phyloP scores from a whole-genome alignment of 108 stramenopile genomes.

The Fragilaria crotonensis region DNA sequence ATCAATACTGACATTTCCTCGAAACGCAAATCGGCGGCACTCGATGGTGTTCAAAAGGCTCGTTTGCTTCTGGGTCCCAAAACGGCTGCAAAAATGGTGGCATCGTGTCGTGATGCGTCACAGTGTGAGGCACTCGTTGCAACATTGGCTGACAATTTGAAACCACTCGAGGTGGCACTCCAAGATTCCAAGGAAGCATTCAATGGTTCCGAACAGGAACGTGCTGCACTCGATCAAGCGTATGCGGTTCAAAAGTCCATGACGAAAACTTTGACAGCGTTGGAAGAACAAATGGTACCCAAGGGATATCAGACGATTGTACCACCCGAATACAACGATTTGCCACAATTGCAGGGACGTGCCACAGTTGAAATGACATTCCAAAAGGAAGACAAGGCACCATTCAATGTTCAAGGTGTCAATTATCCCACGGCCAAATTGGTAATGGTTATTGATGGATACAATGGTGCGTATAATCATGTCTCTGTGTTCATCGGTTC shows the following conservation, averaged over 20 bases:
- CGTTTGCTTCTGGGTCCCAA: conserved; percentile 43
- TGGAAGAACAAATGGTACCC: conserved; percentile 93
- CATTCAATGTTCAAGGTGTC: conserved; percentile 80
- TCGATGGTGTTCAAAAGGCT: conserved; percentile 79
- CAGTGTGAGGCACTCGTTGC: conserved; percentile 36
- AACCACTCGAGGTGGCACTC: conserved; percentile 46
- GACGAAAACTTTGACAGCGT: conserved; percentile 44
- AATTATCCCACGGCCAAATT: conserved; percentile 78
- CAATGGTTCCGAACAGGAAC: conserved; percentile 81
- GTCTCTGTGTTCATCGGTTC: too few relatives aligned
- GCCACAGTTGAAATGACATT: conserved; percentile 90
- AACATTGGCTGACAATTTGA: conserved; percentile 42
- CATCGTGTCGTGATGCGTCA: conserved; percentile 51
- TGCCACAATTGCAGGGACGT: conserved; percentile 81
- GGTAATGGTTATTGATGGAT: conserved; percentile 93
- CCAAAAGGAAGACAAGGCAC: conserved; percentile 64
- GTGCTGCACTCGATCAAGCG: conserved; percentile 72
- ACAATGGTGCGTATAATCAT: conserved; percentile 48
- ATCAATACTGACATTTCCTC: conserved; percentile 67
- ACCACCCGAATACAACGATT: conserved; percentile 70
- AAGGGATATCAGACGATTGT: conserved; percentile 66
- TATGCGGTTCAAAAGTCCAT: conserved; percentile 62
- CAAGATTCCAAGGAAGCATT: conserved; percentile 48
- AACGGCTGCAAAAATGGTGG: conserved; percentile 55
- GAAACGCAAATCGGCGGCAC: conserved; percentile 78